These are phyloP conservation scores for Lophium mytilinum DNA, from an alignment of 495 filamentous ascomycete genomes.

Conservation along the genomic window DNA sequence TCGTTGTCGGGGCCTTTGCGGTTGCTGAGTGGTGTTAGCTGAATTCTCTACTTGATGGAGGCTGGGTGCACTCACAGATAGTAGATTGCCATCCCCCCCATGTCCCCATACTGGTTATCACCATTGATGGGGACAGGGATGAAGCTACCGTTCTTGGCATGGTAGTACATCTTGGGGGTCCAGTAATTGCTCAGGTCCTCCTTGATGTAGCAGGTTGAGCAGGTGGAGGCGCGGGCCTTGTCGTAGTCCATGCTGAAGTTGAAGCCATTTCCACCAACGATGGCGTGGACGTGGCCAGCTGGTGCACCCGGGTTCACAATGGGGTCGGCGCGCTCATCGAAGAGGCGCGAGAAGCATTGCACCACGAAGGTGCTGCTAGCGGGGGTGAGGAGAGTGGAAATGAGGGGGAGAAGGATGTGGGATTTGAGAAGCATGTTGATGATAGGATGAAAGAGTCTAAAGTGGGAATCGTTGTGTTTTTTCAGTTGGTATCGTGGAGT, in stretches of 20 bases:
- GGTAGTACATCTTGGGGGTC: conserved; percentile 62
- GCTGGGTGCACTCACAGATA: conserved; percentile 48
- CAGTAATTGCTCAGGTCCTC: conserved; percentile 73
- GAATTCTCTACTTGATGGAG: neutral
- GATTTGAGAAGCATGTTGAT: too few species aligned
- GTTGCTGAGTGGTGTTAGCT: conserved; percentile 44
- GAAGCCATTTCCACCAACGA: conserved; percentile 70
- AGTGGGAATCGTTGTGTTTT: neutral
- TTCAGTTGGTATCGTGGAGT: neutral
- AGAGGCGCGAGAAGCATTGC: conserved; percentile 36
- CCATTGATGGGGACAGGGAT: conserved; percentile 57
- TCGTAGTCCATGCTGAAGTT: conserved; percentile 53
- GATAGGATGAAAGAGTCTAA: neutral
- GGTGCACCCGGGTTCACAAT: conserved; percentile 50
- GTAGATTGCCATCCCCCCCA: conserved; percentile 47
- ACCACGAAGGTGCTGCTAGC: conserved; percentile 32
- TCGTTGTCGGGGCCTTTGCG: conserved; percentile 52
- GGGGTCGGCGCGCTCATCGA: conserved; percentile 61
- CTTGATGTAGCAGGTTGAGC: conserved; percentile 57
- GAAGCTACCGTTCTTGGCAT: conserved; percentile 55
- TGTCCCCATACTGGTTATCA: conserved; percentile 42
- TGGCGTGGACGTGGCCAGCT: conserved; percentile 63
- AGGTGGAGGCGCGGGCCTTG: conserved; percentile 49
- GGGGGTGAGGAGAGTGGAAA: conserved; percentile 25
- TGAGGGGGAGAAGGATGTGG: conserved; percentile 17